Evolutionary conservation across 73 alveolate genomes (phyloP).

Genomic region (Paramecium caudatum): DNA sequence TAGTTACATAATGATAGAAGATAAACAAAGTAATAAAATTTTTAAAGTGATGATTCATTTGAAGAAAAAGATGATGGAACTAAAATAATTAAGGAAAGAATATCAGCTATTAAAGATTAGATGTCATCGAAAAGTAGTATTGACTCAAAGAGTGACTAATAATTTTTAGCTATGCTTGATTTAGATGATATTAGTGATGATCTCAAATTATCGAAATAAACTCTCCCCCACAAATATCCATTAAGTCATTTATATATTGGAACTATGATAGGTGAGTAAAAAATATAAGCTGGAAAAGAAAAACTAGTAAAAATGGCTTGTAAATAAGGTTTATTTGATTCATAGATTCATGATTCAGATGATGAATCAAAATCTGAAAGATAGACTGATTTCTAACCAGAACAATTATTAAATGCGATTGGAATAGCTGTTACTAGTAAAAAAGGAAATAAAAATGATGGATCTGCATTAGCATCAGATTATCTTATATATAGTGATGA

Average conservation of each 20-base stretch:
- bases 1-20: slow-evolving; percentile 31
- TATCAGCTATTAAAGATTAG: not conserved
- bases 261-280: not conserved
- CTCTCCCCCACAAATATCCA: slow-evolving; percentile 19
- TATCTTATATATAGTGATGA: slow-evolving; percentile 51
- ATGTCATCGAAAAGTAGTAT: slow-evolving; percentile 13
- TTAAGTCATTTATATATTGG: not conserved
- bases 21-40: not conserved
- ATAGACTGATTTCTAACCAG: slow-evolving; percentile 37
- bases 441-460: slow-evolving; percentile 57
- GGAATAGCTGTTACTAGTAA: slow-evolving; percentile 42
- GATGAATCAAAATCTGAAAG: slow-evolving; percentile 13
- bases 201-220: not conserved
- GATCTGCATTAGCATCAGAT: slow-evolving; percentile 1
- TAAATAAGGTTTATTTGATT: not conserved
- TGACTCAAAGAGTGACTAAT: not conserved
- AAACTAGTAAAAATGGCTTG: slow-evolving; percentile 19
- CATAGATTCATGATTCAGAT: not conserved
- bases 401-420: slow-evolving; percentile 25
- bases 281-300: slow-evolving; percentile 46
- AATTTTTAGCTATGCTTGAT: not conserved
- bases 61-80: slow-evolving; percentile 15
- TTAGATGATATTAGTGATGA: not conserved
- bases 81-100: not conserved
- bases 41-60: slow-evolving; percentile 30